phyloP scores from a whole-genome alignment of 1,284 basidiomycete species.

The Tausonia pullulans region DNA sequence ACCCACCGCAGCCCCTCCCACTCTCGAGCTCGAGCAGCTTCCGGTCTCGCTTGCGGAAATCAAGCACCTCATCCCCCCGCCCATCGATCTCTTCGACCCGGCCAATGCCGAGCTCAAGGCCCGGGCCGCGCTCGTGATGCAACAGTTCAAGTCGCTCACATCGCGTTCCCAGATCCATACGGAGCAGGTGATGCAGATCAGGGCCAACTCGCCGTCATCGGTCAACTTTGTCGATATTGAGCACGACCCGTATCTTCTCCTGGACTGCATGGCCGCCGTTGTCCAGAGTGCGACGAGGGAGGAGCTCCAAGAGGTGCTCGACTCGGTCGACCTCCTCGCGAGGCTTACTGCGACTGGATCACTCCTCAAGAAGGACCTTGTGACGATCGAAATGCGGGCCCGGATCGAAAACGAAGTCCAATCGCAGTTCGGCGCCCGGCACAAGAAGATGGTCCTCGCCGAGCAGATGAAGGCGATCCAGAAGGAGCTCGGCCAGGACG shows the following conservation, averaged over 20 bases:
- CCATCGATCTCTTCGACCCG: background rate
- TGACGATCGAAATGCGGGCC: slow-evolving; percentile 90
- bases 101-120: background rate
- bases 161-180: background rate
- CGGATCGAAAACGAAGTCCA: slow-evolving; percentile 94
- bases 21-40: background rate
- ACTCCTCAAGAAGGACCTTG: slow-evolving; percentile 95
- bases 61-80: too few relatives aligned
- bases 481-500: slow-evolving; percentile 89
- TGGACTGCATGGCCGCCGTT: slow-evolving; percentile 91
- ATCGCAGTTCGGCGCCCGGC: slow-evolving; percentile 90
- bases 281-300: slow-evolving; percentile 71
- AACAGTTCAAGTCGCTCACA: slow-evolving; percentile 1
- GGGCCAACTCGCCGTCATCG: slow-evolving; percentile 73
- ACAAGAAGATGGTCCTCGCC: slow-evolving; percentile 95
- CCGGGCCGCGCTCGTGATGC: background rate
- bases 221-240: slow-evolving; percentile 66
- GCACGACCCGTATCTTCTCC: background rate
- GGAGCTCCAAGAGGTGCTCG: slow-evolving; percentile 89
- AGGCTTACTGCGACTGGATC: slow-evolving; percentile 80
- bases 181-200: slow-evolving; percentile 66
- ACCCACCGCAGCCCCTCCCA: background rate
- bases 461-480: slow-evolving; percentile 99
- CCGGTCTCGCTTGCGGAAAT: slow-evolving; percentile 21
- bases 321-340: slow-evolving; percentile 76